Evolutionary conservation across 2,329 filamentous ascomycete species (phyloP).

Genomic region (Sclerotinia sclerotiorum): DNA sequence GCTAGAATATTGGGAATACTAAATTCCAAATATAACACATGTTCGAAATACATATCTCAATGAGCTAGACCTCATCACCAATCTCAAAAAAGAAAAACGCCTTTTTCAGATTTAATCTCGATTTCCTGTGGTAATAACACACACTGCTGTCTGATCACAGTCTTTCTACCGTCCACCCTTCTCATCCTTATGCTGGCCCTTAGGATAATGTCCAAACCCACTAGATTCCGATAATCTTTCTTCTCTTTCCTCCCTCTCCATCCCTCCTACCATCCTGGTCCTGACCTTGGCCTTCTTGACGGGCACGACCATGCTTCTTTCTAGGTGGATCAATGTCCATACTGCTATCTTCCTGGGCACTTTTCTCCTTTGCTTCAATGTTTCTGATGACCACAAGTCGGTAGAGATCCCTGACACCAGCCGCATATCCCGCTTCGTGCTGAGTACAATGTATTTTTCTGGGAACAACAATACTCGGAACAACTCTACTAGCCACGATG

Average conservation of each 20-base stretch:
- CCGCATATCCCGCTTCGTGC: not conserved
- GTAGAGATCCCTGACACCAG: not conserved
- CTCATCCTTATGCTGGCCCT: not conserved
- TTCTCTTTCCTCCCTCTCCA: not conserved
- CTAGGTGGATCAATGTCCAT: not conserved
- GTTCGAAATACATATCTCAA: not conserved
- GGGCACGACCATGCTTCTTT: not conserved
- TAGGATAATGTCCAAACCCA: not conserved
- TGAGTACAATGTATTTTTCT: not conserved
- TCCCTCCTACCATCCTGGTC: not conserved
- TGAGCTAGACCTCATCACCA: not conserved
- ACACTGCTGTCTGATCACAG: not conserved
- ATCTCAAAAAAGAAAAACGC: not conserved
- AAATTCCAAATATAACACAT: not conserved
- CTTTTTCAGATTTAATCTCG: not conserved
- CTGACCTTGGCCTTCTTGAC: not conserved
- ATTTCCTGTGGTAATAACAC: not conserved
- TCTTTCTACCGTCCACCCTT: not conserved
- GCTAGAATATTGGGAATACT: not conserved
- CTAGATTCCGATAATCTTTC: not conserved
- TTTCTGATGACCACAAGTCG: not conserved
- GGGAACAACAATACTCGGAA: rapidly evolving
- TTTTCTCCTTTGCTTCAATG: not conserved
- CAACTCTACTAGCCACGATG: not conserved
- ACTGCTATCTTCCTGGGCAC: not conserved